These are phyloP conservation scores for Botrytis paeoniae DNA, from an alignment of 2,329 filamentous ascomycete genomes.

Conservation along the genomic window DNA sequence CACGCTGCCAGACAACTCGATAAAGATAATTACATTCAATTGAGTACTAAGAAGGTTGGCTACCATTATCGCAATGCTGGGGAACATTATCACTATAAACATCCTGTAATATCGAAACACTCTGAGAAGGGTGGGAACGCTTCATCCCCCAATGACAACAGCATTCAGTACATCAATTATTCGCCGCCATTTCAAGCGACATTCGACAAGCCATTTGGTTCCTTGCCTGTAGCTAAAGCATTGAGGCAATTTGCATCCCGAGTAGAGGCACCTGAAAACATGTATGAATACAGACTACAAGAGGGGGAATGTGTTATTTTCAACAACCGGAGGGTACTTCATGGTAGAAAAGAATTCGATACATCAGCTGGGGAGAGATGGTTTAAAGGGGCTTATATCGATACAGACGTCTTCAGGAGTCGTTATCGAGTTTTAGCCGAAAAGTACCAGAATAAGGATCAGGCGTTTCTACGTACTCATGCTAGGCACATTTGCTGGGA, in stretches of 20 bases:
- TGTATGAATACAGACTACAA: conserved; percentile 70
- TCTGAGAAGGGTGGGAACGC: neutral
- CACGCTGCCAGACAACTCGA: conserved; percentile 51
- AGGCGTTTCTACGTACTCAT: neutral
- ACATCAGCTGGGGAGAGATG: conserved; percentile 64
- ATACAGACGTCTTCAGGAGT: conserved; percentile 58
- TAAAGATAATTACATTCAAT: conserved; percentile 35
- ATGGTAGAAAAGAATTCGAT: conserved; percentile 78
- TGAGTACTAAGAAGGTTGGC: conserved; percentile 47
- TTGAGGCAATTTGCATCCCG: conserved; percentile 9
- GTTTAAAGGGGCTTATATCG: conserved; percentile 83
- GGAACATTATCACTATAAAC: conserved; percentile 58
- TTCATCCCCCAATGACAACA: neutral
- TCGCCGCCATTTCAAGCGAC: conserved; percentile 76
- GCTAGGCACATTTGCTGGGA: conserved; percentile 14
- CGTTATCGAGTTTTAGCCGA: conserved; percentile 43
- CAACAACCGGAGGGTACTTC: conserved; percentile 80
- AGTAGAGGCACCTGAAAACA: conserved; percentile 46
- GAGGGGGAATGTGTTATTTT: conserved; percentile 92
- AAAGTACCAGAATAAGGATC: conserved; percentile 14
- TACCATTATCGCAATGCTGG: conserved; percentile 69
- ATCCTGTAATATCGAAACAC: conserved; percentile 49
- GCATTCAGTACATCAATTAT: conserved; percentile 54
- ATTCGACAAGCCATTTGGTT: neutral
- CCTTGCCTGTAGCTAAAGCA: neutral